These are phyloP conservation scores for Pseudevernia furfuracea DNA, from an alignment of 495 filamentous ascomycete species.

Conservation along the genomic window DNA sequence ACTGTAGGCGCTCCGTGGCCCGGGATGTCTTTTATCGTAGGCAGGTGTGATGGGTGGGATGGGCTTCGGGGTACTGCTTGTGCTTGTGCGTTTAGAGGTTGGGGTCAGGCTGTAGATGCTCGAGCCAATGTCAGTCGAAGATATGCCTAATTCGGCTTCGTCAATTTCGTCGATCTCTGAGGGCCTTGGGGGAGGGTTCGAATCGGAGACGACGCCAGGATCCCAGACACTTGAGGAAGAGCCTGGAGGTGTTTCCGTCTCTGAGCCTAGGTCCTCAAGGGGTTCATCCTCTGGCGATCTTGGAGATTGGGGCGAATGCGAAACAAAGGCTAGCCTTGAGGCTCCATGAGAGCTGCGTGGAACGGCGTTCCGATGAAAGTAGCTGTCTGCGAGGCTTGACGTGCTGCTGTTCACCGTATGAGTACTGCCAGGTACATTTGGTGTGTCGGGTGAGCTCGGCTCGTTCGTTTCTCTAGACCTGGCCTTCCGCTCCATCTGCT, in stretches of 20 bases:
- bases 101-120: conserved; percentile 31
- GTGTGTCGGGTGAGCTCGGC: conserved; percentile 34
- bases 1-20: conserved; percentile 40
- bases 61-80: conserved; percentile 38
- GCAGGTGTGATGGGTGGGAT: conserved; percentile 43
- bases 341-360: conserved; percentile 42
- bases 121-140: conserved; percentile 37
- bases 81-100: conserved; percentile 36
- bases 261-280: conserved; percentile 34
- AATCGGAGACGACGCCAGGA: conserved; percentile 25
- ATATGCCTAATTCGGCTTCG: conserved; percentile 16
- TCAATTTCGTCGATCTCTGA: conserved; percentile 10
- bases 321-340: conserved; percentile 36
- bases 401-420: conserved; percentile 35
- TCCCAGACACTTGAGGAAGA: conserved; percentile 49
- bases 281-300: conserved; percentile 27
- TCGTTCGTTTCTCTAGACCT: conserved; percentile 31
- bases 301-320: conserved; percentile 38
- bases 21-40: conserved; percentile 35
- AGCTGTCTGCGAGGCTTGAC: conserved; percentile 36
- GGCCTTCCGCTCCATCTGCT: conserved; percentile 51
- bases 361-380: conserved; percentile 35
- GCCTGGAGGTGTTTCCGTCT: conserved; percentile 41
- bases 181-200: neutral
- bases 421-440: conserved; percentile 20